These are phyloP conservation scores for Debaryomycetaceae sp. DNA, from an alignment of 1,139 yeast genomes.

Conservation along the genomic window DNA sequence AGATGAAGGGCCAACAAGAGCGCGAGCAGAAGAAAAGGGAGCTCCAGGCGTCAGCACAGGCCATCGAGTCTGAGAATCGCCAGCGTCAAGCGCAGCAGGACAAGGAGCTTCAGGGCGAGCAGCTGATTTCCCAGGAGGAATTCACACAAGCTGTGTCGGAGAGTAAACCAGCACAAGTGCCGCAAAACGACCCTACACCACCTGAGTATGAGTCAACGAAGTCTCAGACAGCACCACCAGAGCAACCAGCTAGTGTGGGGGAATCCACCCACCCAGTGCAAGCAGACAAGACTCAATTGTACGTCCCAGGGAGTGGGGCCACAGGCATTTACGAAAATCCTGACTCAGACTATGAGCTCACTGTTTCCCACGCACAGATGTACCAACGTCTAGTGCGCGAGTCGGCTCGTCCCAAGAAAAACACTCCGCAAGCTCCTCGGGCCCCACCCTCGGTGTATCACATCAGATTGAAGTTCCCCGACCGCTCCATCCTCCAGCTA, in stretches of 20 bases:
- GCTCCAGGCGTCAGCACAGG: conserved; percentile 1
- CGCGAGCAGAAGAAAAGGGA: conserved; percentile 4
- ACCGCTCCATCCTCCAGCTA: conserved; percentile 47
- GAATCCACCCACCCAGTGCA: not conserved
- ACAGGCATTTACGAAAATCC: conserved; percentile 34
- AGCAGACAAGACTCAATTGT: conserved; percentile 12
- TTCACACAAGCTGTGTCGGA: not conserved
- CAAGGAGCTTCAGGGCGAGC: not conserved
- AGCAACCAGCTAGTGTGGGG: not conserved
- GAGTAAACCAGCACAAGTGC: not conserved
- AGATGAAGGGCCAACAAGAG: conserved; percentile 14
- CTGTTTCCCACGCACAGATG: conserved; percentile 50
- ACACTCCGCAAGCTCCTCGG: conserved; percentile 2
- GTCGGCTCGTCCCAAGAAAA: conserved; percentile 30
- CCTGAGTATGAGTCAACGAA: not conserved
- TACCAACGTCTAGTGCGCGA: conserved; percentile 47
- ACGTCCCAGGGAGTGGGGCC: conserved; percentile 14
- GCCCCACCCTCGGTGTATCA: conserved; percentile 18
- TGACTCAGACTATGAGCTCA: conserved; percentile 47
- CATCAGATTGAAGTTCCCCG: conserved; percentile 53
- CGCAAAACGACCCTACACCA: not conserved
- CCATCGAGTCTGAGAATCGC: not conserved
- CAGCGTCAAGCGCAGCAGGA: not conserved
- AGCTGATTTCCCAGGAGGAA: not conserved
- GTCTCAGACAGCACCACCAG: not conserved